Base-by-base conservation (phyloP, 768 basidiomycete species). In the Boletellus ananas region DNA sequence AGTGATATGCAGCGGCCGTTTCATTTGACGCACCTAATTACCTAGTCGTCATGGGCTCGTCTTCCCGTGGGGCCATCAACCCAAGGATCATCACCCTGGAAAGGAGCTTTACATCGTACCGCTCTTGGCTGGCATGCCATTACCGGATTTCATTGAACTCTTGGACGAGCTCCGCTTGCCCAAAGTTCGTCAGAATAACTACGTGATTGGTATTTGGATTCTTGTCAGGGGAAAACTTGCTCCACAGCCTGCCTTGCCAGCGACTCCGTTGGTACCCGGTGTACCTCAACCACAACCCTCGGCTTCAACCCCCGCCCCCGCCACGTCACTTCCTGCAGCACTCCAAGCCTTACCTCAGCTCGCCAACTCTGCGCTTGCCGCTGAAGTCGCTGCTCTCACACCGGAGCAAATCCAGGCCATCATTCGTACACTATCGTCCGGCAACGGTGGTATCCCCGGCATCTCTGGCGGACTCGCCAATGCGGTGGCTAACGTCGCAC, bases 91-190 rank as follows among this genome's bases (percentile, higher is more conserved):
- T 59, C 76, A 80, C 49, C 86, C 87, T 35, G 92, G 91, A 31
- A 85, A 87, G 49, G 93, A 95, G 63, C 70, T 94, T 33, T 95
- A 95, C 59, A 79, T 94, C 57, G 78, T 94, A 16, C 93, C 93
- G 2, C 69, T 95, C 14, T 72, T 76, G 18, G 74, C 85, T 20
- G 74, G 69, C 25, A 78, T 85, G 43, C 74, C 83, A 0, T 69
- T 94, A 2, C 93, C 93, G 1, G 93, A 94, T 51, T 94, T 83
- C 59, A 77, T 94, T 56, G 90, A 93, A 58, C 73, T 94, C 2
- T 67, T 93, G 41, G 92, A 94, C 57, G 76, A 87, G 23, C 74
- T 92, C 40, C 75, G 74, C 49, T 65, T 95, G 2, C 87, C 90
- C 13, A 81, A 79, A 58, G 62, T 70, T 10, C 78, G 92, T 25